Evolutionary conservation across 805 yeast species (phyloP).

Genomic region (Nakazawaea populi): DNA sequence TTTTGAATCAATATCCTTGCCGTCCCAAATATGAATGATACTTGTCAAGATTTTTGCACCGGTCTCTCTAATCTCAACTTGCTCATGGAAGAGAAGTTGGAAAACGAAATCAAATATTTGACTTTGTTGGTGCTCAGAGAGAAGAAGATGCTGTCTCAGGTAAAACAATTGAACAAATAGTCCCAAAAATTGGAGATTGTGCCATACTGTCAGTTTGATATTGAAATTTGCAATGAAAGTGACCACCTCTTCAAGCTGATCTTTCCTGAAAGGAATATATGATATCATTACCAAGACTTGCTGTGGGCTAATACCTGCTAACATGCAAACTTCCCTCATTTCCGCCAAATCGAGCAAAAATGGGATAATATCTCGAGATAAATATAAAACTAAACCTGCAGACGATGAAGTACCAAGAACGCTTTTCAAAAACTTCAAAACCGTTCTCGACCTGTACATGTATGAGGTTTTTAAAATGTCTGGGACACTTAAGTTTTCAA

Average conservation of each 20-base stretch:
- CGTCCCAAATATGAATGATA: constrained; percentile 61
- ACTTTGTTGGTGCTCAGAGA: constrained; percentile 41
- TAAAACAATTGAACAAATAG: constrained; percentile 66
- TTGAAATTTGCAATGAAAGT: constrained; percentile 35
- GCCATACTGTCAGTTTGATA: constrained; percentile 36
- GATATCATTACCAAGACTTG: constrained; percentile 40
- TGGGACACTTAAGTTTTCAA: constrained; percentile 39
- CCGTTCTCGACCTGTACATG: constrained; percentile 58
- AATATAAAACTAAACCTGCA: constrained; percentile 43
- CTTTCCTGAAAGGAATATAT: constrained; percentile 36
- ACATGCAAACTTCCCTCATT: constrained; percentile 76
- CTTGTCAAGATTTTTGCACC: constrained; percentile 76
- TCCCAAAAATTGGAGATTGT: constrained; percentile 63
- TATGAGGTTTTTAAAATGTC: constrained; percentile 55
- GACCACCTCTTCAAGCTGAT: constrained; percentile 36
- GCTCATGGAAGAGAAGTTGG: constrained; percentile 50
- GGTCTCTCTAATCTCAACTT: constrained; percentile 68
- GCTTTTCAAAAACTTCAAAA: constrained; percentile 52
- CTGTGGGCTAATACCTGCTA: constrained; percentile 55
- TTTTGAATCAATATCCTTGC: constrained; percentile 32
- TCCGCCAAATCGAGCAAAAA: constrained; percentile 57
- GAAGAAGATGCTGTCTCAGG: constrained; percentile 56
- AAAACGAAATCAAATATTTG: constrained; percentile 47
- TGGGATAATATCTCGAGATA: constrained; percentile 55
- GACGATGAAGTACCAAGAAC: constrained; percentile 51